Evolutionary conservation across 352 stramenopile genomes (phyloP).

Genomic region (Phytophthora nicotianae): DNA sequence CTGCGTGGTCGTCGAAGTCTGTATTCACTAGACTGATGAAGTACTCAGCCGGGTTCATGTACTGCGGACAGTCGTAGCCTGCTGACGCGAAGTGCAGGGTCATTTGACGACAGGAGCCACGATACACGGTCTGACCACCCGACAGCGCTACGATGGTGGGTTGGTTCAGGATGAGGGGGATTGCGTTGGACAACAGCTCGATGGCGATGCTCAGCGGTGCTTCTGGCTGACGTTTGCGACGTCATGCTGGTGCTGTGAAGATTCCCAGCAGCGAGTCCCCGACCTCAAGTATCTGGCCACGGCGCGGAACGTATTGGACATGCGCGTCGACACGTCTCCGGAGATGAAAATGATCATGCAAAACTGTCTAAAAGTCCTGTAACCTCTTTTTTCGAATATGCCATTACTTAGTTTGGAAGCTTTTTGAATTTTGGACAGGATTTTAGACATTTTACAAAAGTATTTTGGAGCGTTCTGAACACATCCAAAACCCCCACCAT

Average conservation of each 20-base stretch:
- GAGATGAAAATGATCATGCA: too few species aligned
- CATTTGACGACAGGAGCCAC: conserved; percentile 48
- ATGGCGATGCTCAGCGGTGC: conserved; percentile 77
- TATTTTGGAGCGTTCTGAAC: too few species aligned
- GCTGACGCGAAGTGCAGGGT: conserved; percentile 45
- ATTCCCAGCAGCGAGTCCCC: conserved; percentile 68
- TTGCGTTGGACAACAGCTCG: conserved; percentile 73
- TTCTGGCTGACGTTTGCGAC: conserved; percentile 67
- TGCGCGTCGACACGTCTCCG: conserved; percentile 36
- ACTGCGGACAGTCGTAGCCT: conserved; percentile 43
- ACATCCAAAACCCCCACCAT: too few species aligned
- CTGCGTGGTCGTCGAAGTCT: conserved; percentile 52
- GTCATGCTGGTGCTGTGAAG: conserved; percentile 53
- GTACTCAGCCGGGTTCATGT: conserved; percentile 65
- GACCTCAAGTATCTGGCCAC: conserved; percentile 72
- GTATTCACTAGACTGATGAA: conserved; percentile 59
- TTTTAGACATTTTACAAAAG: too few species aligned
- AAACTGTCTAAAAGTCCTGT: too few species aligned
- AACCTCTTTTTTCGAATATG: too few species aligned
- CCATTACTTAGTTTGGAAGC: too few species aligned
- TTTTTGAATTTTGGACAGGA: too few species aligned
- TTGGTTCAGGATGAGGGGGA: conserved; percentile 83
- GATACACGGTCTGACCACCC: conserved; percentile 79
- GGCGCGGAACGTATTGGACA: conserved; percentile 43
- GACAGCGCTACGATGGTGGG: conserved; percentile 70